Percentiles rank a stretch among this genome's conserved stretches.
Conservation (phyloP, 2,329 filamentous ascomycete species). For the Lasiodiplodia citricola region DNA sequence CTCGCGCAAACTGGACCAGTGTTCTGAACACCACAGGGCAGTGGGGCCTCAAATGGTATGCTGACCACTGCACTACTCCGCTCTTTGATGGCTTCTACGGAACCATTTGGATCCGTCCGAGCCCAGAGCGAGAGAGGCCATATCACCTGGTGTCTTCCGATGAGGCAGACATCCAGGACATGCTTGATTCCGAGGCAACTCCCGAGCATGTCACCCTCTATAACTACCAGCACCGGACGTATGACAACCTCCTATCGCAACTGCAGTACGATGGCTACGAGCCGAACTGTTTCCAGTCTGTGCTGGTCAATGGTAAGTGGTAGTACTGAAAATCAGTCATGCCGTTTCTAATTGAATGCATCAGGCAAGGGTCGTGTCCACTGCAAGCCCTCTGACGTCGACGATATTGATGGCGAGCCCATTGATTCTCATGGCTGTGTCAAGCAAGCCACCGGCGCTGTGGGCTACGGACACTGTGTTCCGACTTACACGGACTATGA, state of each 20-base stretch:
- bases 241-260: neutral
- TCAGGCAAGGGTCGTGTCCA: slow-evolving; percentile 5
- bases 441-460: neutral
- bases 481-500: neutral
- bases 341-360: neutral
- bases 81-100: slow-evolving; percentile 9
- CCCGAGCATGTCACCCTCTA: slow-evolving; percentile 1
- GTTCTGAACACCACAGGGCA: neutral
- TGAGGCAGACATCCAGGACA: slow-evolving; percentile 4
- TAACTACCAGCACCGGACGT: slow-evolving; percentile 2
- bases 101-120: slow-evolving; percentile 2
- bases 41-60: slow-evolving; percentile 1
- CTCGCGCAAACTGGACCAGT: slow-evolving; percentile 7
- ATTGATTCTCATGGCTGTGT: neutral
- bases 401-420: neutral
- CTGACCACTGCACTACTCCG: slow-evolving; percentile 3
- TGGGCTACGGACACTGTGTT: neutral
- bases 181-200: slow-evolving; percentile 2
- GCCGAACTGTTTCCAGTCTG: slow-evolving; percentile 1
- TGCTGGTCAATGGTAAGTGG: neutral
- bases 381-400: neutral
- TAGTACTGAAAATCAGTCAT: neutral
- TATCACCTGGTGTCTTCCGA: slow-evolving; percentile 2
- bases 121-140: neutral
- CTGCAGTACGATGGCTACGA: slow-evolving; percentile 2